phyloP scores from a whole-genome alignment of 345 rosid species.

The Pugionium cornutum region DNA sequence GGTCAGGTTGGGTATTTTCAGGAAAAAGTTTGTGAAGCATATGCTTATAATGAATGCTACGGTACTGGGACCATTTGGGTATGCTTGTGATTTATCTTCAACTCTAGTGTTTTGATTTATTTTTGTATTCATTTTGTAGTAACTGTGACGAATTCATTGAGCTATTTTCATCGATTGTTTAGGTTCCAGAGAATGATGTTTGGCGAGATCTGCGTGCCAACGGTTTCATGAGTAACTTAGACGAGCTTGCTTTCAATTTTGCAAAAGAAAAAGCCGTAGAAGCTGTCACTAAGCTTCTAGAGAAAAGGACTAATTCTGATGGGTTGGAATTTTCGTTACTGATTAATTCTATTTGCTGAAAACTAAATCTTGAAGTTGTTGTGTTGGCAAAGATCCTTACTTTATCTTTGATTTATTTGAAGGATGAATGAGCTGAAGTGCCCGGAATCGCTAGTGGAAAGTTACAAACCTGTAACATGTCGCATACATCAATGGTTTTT shows the following conservation, averaged over 20 bases:
- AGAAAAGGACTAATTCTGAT: slow-evolving; percentile 50
- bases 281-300: slow-evolving; percentile 44
- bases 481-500: slow-evolving; percentile 60
- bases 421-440: slow-evolving; percentile 78
- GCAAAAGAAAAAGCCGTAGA: slow-evolving; percentile 59
- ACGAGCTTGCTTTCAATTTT: slow-evolving; percentile 42
- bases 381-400: not conserved
- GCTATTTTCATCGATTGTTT: slow-evolving; percentile 10
- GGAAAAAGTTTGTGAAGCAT: slow-evolving; percentile 54
- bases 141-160: too few relatives aligned
- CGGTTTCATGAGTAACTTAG: slow-evolving; percentile 45
- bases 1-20: slow-evolving; percentile 60
- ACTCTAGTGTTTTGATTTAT: slow-evolving; percentile 1
- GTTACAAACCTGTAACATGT: slow-evolving; percentile 67
- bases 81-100: slow-evolving; percentile 23
- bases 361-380: not conserved
- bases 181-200: slow-evolving; percentile 64
- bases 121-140: too few relatives aligned
- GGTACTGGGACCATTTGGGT: slow-evolving; percentile 77
- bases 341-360: not conserved
- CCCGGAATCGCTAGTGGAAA: slow-evolving; percentile 59
- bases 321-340: slow-evolving; percentile 54
- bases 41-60: slow-evolving; percentile 64
- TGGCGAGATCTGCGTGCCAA: slow-evolving; percentile 56
- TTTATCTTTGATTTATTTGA: slow-evolving; percentile 8